Base-by-base conservation (phyloP, 2,329 filamentous ascomycete genomes). In the Aphanocladium album region DNA sequence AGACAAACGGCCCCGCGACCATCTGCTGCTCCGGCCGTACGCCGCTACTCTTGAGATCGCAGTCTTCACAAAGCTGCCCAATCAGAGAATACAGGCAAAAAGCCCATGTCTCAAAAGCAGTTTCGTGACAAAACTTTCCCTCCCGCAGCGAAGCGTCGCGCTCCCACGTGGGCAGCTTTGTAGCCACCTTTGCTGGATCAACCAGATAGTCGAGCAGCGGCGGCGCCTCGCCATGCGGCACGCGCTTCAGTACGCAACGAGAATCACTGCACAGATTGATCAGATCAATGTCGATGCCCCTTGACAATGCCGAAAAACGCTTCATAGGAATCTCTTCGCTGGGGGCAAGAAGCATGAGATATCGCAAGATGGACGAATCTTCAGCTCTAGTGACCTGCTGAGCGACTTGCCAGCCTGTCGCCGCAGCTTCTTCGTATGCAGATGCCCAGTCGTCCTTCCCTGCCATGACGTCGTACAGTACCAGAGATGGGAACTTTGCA, bases 401-500 rank as follows among this genome's bases (percentile, higher is more conserved):
- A 2, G 67, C 68, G 37, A 69, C 62, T 12, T 73, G 65, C 76
- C 76, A 79, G 9, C 74, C 73, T 3, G 72, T 61, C 9, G 69
- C 61, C 0, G 59, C 27, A 1, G 70, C 73, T 3, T 62, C 30
- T 5, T 65, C 64, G 21, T 64, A 57, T 2, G 67, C 67, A 9
- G 64, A 55, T 3, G n/a, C 39, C 78, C 78, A 80, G 57, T 77
- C 73, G 2, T 66, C 67, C 25, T 66, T 66, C 21, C 66, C 64
- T 5, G 71, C 76, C 57, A 72, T 71, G 25, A 79, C 70, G 61
- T 80, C 79, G 64, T 79, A 79, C 4, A 82, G 56, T 1, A 70
- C 73, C 33, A 84, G 69, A 1, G 74, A 71, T 0, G 79, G 80
- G 50, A 83, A 80, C 4, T 66, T 68, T 11, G 72, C 67, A 3